phyloP scores from a whole-genome alignment of 106 monocot species.

The Triglochin maritima region DNA sequence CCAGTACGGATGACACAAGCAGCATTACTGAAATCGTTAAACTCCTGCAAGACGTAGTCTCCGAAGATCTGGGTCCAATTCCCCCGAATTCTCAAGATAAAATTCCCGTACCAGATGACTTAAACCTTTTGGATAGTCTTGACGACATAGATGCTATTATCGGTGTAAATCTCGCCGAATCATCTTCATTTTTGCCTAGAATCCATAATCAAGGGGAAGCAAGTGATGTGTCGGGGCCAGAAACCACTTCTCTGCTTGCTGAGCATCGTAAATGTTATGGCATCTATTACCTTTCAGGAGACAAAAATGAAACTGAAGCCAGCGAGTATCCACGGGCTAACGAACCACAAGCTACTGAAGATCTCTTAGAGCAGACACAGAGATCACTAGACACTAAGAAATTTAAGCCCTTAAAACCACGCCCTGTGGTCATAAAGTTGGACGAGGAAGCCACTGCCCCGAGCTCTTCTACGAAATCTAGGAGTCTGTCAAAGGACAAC shows the following conservation, averaged over 20 bases:
- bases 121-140: constrained; percentile 69
- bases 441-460: constrained; percentile 37
- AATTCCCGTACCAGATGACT: constrained; percentile 49
- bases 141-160: constrained; percentile 39
- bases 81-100: constrained; percentile 41
- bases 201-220: constrained; percentile 7
- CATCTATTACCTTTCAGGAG: constrained; percentile 68
- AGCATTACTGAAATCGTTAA: constrained; percentile 25
- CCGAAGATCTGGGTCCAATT: constrained; percentile 67
- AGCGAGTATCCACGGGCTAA: constrained; percentile 62
- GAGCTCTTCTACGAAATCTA: constrained; percentile 9
- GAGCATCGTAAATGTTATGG: constrained; percentile 82
- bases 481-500: constrained; percentile 29
- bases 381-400: constrained; percentile 29
- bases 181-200: constrained; percentile 27
- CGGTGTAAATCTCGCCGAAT: constrained; percentile 20
- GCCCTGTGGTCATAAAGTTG: constrained; percentile 79
- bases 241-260: constrained; percentile 48
- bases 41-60: constrained; percentile 31
- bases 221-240: constrained; percentile 22
- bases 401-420: constrained; percentile 40
- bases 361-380: constrained; percentile 38
- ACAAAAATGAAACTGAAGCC: constrained; percentile 33
- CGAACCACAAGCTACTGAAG: constrained; percentile 20
- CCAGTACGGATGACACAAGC: constrained; percentile 9